Conservation (phyloP, 257 asterid genomes). For the Craterostigma plantagineum region DNA sequence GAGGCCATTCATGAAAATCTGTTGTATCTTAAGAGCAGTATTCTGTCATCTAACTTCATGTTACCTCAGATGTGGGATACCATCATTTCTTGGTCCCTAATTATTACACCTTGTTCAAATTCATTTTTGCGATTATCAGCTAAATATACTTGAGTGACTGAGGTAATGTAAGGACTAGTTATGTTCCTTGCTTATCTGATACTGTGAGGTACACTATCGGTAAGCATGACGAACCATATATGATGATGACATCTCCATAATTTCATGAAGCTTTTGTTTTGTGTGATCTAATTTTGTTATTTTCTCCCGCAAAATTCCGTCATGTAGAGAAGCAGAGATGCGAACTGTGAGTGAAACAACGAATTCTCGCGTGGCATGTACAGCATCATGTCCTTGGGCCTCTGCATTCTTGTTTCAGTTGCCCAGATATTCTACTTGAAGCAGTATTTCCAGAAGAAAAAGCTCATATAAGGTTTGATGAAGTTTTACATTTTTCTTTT, state of each 20-base stretch:
- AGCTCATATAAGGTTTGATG: slow-evolving; percentile 37
- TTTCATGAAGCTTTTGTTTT: slow-evolving; percentile 4
- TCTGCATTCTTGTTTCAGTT: slow-evolving; percentile 41
- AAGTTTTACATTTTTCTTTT: no score
- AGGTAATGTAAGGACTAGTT: no score
- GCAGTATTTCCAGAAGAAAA: slow-evolving; percentile 70
- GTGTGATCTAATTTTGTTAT: background rate
- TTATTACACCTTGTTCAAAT: background rate
- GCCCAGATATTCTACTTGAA: slow-evolving; percentile 46
- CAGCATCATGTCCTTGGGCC: slow-evolving; percentile 58
- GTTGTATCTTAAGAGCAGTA: slow-evolving; percentile 50
- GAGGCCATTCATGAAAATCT: slow-evolving; percentile 77
- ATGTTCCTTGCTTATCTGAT: no score
- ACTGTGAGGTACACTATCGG: no score
- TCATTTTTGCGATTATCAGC: background rate
- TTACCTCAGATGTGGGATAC: no score
- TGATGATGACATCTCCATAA: background rate
- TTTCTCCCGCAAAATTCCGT: slow-evolving; percentile 4
- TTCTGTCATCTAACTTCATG: slow-evolving; percentile 3
- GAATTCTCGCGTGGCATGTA: slow-evolving; percentile 62
- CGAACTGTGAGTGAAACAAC: slow-evolving; percentile 44
- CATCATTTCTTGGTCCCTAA: no score
- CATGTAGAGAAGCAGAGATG: slow-evolving; percentile 68
- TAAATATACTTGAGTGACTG: no score
- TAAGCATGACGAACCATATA: no score